These are phyloP conservation scores for Plasmopara halstedii DNA, from an alignment of 352 stramenopile species.

Conservation along the genomic window DNA sequence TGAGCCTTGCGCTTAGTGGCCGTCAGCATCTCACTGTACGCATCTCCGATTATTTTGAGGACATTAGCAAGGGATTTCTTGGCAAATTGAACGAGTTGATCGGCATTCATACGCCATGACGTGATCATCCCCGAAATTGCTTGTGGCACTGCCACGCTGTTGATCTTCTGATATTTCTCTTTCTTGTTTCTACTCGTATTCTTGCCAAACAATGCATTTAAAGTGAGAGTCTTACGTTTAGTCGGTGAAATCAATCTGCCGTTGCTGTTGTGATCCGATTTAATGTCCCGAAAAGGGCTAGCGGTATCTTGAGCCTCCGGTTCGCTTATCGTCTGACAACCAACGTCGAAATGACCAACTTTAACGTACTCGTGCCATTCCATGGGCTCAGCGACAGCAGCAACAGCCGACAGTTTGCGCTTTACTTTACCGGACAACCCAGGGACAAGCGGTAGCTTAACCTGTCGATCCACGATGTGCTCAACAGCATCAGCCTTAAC, in stretches of 20 bases:
- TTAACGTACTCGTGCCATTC: slow-evolving; percentile 57
- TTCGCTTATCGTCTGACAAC: slow-evolving; percentile 40
- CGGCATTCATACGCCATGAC: slow-evolving; percentile 76
- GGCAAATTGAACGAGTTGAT: slow-evolving; percentile 68
- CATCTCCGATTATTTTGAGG: slow-evolving; percentile 61
- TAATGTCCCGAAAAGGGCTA: not conserved
- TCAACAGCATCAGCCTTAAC: not conserved
- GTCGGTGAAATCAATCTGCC: slow-evolving; percentile 6
- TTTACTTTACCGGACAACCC: slow-evolving; percentile 17
- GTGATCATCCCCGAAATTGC: slow-evolving; percentile 61
- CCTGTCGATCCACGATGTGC: not conserved
- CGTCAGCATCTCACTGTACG: slow-evolving; percentile 66
- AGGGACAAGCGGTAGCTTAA: not conserved
- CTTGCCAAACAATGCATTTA: slow-evolving; percentile 44
- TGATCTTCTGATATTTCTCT: slow-evolving; percentile 73
- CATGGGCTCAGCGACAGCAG: slow-evolving; percentile 50
- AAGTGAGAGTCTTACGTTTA: slow-evolving; percentile 33
- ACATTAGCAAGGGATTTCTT: slow-evolving; percentile 68
- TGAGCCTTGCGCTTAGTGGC: slow-evolving; percentile 41
- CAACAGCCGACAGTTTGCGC: slow-evolving; percentile 46
- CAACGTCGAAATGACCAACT: slow-evolving; percentile 35
- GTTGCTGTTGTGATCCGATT: not conserved
- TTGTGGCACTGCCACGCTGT: slow-evolving; percentile 50
- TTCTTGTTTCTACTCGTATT: slow-evolving; percentile 25
- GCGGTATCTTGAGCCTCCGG: slow-evolving; percentile 1